Percentiles rank a stretch among this genome's conserved stretches.
phyloP scores from a whole-genome alignment of 495 filamentous ascomycete genomes.

The Xylaria sp. region DNA sequence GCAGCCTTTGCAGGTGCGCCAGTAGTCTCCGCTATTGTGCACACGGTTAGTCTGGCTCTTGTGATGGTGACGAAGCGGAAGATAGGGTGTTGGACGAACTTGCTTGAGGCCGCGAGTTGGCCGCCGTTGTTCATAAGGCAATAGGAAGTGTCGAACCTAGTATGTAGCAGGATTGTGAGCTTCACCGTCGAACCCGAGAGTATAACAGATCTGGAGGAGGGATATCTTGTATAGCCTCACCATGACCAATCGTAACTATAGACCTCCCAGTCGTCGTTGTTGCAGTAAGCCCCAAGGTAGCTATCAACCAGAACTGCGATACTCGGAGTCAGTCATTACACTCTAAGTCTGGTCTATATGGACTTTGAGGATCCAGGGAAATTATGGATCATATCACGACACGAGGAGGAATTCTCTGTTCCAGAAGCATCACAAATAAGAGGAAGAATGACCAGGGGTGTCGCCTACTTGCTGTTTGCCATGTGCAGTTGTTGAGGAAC shows the following conservation, averaged over 20 bases:
- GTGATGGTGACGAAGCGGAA: background rate
- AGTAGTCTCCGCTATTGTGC: conserved; percentile 40
- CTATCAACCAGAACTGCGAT: conserved; percentile 29
- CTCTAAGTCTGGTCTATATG: background rate
- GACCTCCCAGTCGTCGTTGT: conserved; percentile 38
- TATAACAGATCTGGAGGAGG: background rate
- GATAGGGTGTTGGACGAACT: conserved; percentile 19
- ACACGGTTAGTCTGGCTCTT: background rate
- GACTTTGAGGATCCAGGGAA: too few species aligned
- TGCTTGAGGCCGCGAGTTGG: conserved; percentile 32
- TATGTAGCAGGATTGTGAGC: conserved; percentile 22
- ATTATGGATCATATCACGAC: too few species aligned
- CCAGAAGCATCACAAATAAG: too few species aligned
- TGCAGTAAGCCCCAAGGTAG: conserved; percentile 43
- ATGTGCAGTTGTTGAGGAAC: conserved; percentile 39
- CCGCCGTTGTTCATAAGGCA: conserved; percentile 41
- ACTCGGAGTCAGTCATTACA: background rate
- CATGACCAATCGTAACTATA: conserved; percentile 45
- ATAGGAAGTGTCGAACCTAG: conserved; percentile 41
- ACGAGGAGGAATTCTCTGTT: background rate
- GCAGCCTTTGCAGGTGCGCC: conserved; percentile 39
- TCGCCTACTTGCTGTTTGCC: conserved; percentile 32
- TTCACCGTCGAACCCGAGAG: background rate
- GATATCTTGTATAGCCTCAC: conserved; percentile 24
- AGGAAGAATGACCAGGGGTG: too few species aligned